Evolutionary conservation across 495 filamentous ascomycete genomes (phyloP), one percentile per base, ranked within the genome.

Genomic region (Neurospora sp.): DNA sequence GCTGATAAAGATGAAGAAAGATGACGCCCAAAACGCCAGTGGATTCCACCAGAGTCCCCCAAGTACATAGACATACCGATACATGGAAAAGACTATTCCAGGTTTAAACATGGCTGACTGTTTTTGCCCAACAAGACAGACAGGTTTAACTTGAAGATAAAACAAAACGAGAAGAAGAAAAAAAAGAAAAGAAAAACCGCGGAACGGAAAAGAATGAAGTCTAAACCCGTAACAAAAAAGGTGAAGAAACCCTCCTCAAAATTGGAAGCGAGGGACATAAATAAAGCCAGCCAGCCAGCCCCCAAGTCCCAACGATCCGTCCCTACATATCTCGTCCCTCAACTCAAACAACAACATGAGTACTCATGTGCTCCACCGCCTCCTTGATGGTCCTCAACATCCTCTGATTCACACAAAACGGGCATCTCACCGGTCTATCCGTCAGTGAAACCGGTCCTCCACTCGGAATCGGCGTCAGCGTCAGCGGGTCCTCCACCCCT

Each of bases 331-430:
- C 48, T n/a, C 9, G 6, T 2, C 5, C 5, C 20, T 22, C 20
- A n/a, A 44, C 3, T 77, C 68, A 88, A 53, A 88, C 85, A 69
- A 87, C 82, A 16, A 88, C 87, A 71, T 88, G 87, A 40, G 85
- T 88, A 65, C 84, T 85, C 86, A 88, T 84, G 73, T 88, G 87
- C 79, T 88, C 86, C 3, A 88, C 87, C 14, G 87, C 86, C 77
- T 88, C 87, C 79, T 88, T 87, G 45, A 88, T 85, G 16, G 79
- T 87, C 42, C 85, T 81, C 74, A 88, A 84, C 86, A 87, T 86
- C 9, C 86, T 81, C 78, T 85, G 84, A 73, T 88, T 88, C 31
- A 88, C 79, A 72, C 87, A 88, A 75, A 86, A 88, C 6, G 87
- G 87, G 69, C 87, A 88, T 35, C 85, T 80, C 0, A 88, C 77